Evolutionary conservation across 306 rosid genomes (phyloP), one percentile per base, ranked within the genome.

Genomic region (Cucurbita ficifolia): DNA sequence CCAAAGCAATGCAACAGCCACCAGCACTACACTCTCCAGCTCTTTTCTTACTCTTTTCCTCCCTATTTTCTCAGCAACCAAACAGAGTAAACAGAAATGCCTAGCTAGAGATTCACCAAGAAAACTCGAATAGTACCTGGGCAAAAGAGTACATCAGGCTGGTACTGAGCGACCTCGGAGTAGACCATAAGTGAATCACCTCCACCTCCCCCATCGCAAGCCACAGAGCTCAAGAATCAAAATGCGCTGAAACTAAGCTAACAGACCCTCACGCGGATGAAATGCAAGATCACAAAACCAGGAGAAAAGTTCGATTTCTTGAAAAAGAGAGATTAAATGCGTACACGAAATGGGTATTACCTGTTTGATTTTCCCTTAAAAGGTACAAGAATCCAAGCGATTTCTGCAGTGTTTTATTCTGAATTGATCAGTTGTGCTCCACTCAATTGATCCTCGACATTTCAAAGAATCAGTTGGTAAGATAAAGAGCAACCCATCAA

Each of bases 91-190:
- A 1, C 42, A 5, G 56, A 43, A 40, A 24, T 12, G 51, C 3
- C 3, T 16, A 64, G 2, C 16, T 50, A 64, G 33, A 64, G 39
- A 55, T 50, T 13, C n/a, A 42, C 17, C 19, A 51, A 57, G 43
- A 18, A 60, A 73, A 0, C 46, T 36, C 46, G 5, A 21, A 39
- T 36, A 73, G 60, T 29, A 87, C 96, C 96, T 88, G 97, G 52
- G 88, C 86, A 83, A 91, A 91, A 67, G 92, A 87, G 81, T 91
- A 91, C 96, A 88, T 87, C 76, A 88, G 82, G 70, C 87, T 78
- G 46, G 96, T 91, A 51, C 91, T 84, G 79, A 91, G 86, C 24
- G 97, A 91, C 82, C 96, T 83, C 7, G 96, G 97, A 73, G 91
- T 82, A 35, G 91, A 88, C 96, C 97, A 91, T 17, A 89, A 75